Percentiles rank a stretch among this genome's conserved stretches.
These are phyloP conservation scores for Saccharomyces uvarum DNA, from an alignment of 1,139 yeast species.

Conservation along the genomic window DNA sequence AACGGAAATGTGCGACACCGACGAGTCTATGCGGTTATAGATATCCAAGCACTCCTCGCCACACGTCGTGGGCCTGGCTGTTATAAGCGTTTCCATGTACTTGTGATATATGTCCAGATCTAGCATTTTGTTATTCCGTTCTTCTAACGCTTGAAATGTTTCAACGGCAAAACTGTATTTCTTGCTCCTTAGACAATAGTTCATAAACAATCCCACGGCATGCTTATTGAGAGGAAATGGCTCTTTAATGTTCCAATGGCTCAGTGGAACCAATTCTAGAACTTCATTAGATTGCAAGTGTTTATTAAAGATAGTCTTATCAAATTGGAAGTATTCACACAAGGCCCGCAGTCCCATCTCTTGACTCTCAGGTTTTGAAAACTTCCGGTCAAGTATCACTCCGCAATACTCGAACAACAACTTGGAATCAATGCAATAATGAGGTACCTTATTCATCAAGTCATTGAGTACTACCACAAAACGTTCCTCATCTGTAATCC, in stretches of 20 bases:
- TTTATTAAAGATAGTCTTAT: conserved; percentile 3
- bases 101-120: conserved; percentile 17
- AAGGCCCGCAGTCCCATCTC: conserved; percentile 12
- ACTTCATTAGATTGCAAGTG: conserved; percentile 7
- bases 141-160: conserved; percentile 8
- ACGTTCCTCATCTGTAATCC: conserved; percentile 14
- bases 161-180: conserved; percentile 14
- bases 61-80: conserved; percentile 17
- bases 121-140: conserved; percentile 8
- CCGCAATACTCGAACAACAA: conserved; percentile 22
- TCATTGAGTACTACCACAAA: conserved; percentile 18
- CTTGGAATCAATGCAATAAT: conserved; percentile 16
- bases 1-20: background rate
- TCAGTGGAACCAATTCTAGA: conserved; percentile 10
- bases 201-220: conserved; percentile 19
- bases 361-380: conserved; percentile 4
- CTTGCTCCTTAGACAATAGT: conserved; percentile 13
- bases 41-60: conserved; percentile 14
- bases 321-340: conserved; percentile 16
- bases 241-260: conserved; percentile 15
- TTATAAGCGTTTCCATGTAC: conserved; percentile 14
- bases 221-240: conserved; percentile 15
- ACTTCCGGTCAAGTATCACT: conserved; percentile 14
- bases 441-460: conserved; percentile 16
- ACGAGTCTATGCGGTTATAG: conserved; percentile 12